These are phyloP conservation scores for Pseudonectria buxi DNA, from an alignment of 2,329 filamentous ascomycete genomes.

Conservation along the genomic window DNA sequence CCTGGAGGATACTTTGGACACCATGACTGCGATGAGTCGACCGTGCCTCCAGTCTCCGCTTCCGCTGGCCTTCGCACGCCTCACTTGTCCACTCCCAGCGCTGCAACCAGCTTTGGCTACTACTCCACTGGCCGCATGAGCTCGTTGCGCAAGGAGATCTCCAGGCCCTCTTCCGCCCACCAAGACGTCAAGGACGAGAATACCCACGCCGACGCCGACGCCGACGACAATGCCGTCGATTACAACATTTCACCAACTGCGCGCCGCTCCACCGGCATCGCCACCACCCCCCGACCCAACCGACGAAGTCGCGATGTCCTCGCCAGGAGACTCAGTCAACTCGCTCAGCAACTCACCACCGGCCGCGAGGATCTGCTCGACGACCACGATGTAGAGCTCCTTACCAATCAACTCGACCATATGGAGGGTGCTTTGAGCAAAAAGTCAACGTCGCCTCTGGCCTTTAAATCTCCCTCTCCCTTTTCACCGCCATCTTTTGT, in stretches of 20 bases:
- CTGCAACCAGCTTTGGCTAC: slow-evolving; percentile 26
- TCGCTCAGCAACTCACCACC: slow-evolving; percentile 32
- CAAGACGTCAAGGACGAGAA: slow-evolving; percentile 5
- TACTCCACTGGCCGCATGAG: slow-evolving; percentile 26
- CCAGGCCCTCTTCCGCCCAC: slow-evolving; percentile 6
- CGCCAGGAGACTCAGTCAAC: slow-evolving; percentile 33
- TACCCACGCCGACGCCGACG: too few species aligned
- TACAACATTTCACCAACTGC: slow-evolving; percentile 17
- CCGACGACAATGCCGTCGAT: slow-evolving; percentile 3
- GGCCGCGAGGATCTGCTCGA: slow-evolving; percentile 27
- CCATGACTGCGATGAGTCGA: too few species aligned
- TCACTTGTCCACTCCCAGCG: slow-evolving; percentile 28
- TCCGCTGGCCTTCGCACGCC: slow-evolving; percentile 19
- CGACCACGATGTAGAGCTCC: slow-evolving; percentile 28
- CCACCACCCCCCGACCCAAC: slow-evolving; percentile 1
- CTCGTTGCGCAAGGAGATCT: slow-evolving; percentile 25
- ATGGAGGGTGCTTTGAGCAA: slow-evolving; percentile 16
- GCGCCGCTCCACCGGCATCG: slow-evolving; percentile 3
- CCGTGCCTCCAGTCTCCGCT: too few species aligned
- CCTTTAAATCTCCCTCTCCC: slow-evolving; percentile 9
- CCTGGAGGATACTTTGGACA: too few species aligned
- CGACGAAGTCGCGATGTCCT: slow-evolving; percentile 32
- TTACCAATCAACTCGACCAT: slow-evolving; percentile 33
- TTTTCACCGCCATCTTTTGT: slow-evolving; percentile 1
- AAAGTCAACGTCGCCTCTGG: neutral